Conservation (phyloP, 75 land plant genomes). For the Isoetes taiwanensis region DNA sequence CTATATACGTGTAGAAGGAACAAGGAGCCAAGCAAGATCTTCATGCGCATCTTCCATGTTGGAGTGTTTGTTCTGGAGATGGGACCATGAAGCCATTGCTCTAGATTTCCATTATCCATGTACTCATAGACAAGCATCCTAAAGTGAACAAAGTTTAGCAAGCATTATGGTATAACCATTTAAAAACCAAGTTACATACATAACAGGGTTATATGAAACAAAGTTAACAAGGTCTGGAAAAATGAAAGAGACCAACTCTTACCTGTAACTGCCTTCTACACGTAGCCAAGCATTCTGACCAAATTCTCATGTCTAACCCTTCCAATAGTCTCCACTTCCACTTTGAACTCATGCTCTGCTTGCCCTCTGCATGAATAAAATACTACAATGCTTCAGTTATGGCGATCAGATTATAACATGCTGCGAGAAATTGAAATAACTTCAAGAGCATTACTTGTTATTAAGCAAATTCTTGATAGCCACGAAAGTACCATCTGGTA, state of each 20-base stretch:
- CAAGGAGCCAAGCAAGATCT: constrained; percentile 45
- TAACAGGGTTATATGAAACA: no score
- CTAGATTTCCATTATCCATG: constrained; percentile 60
- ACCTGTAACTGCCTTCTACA: neutral
- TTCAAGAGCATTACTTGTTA: neutral
- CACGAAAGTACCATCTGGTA: neutral
- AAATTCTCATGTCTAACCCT: neutral
- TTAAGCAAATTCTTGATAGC: constrained; percentile 6
- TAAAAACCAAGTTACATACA: no score
- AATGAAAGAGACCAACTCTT: no score
- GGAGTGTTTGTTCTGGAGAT: constrained; percentile 36
- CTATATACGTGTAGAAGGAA: neutral
- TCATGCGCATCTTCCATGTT: constrained; percentile 72
- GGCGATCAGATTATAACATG: neutral
- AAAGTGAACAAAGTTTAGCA: constrained; percentile 1
- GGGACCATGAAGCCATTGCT: constrained; percentile 79
- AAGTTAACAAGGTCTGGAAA: neutral
- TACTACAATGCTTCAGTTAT: no score
- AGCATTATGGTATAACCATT: no score
- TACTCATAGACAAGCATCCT: constrained; percentile 69
- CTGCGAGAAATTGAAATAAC: neutral
- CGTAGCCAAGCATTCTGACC: neutral
- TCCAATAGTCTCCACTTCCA: neutral
- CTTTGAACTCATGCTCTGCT: no score
- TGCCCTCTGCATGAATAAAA: neutral